Evolutionary conservation across 2,329 filamentous ascomycete species (phyloP).

Genomic region (Fusarium sp.): DNA sequence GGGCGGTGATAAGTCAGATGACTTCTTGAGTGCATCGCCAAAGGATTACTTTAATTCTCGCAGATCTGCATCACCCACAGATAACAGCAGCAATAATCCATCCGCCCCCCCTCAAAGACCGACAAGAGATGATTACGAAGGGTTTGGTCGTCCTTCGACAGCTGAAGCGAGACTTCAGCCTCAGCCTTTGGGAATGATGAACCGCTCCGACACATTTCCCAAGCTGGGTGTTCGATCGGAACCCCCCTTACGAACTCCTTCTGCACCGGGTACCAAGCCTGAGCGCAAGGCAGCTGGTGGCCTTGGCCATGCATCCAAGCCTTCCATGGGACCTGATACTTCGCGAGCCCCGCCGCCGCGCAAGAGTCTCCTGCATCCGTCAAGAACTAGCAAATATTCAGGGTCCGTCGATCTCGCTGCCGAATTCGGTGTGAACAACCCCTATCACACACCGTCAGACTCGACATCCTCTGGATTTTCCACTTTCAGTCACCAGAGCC

Average conservation of each 20-base stretch:
- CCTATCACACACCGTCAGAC: constrained; percentile 70
- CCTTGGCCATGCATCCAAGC: constrained; percentile 47
- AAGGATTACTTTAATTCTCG: constrained; percentile 18
- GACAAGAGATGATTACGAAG: constrained; percentile 65
- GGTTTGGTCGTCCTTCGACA: constrained; percentile 61
- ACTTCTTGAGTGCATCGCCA: constrained; percentile 34
- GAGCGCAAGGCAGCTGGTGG: constrained; percentile 47
- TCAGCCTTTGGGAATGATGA: constrained; percentile 50
- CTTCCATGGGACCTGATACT: constrained; percentile 59
- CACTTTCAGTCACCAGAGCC: constrained; percentile 65
- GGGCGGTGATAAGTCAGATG: constrained; percentile 24
- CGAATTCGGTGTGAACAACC: constrained; percentile 69
- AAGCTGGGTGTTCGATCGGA: constrained; percentile 51
- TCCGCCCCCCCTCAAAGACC: constrained; percentile 52
- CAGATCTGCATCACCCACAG: constrained; percentile 20
- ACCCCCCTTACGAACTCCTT: constrained; percentile 55
- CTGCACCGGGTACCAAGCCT: constrained; percentile 56
- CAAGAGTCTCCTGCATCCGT: constrained; percentile 57
- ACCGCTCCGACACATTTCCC: constrained; percentile 64
- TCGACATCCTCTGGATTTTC: constrained; percentile 74
- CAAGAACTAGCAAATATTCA: constrained; percentile 50
- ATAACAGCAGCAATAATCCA: constrained; percentile 39
- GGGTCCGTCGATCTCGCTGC: constrained; percentile 64
- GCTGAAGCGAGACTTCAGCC: constrained; percentile 49
- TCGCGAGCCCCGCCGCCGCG: constrained; percentile 63